Evolutionary conservation across 2,329 filamentous ascomycete species (phyloP), one percentile per base, ranked within the genome.

Genomic region (Xylariales sp.): DNA sequence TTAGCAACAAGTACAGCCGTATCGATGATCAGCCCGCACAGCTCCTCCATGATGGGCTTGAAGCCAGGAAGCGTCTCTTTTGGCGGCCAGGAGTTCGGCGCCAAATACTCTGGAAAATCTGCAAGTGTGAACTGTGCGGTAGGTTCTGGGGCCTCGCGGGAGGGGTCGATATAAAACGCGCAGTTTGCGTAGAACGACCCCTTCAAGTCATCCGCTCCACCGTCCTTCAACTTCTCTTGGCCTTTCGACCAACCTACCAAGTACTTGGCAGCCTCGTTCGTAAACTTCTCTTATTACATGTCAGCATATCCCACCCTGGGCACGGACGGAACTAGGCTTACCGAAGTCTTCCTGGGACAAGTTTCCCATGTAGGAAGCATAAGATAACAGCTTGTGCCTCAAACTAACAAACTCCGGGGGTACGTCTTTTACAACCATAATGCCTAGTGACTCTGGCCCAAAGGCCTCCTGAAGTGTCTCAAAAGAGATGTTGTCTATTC

Each of bases 371-470:
- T 94, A 93, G 0, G 88, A 95, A 4, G 89, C 81, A 57, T 93
- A 93, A 0, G 88, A 93, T 6, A 98, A 73, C 3, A 94, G 75
- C 42, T 76, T 76, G 42, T 76, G 76, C 43, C 93, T 78, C 29
- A 96, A 67, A n/a, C 74, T 63, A 12, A 74, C 62, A 52, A 95
- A 98, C 37, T 78, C 70, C 5, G 72, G 45, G 0, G 89, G 87
- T 0, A 97, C 77, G 56, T 89, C 87, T 57, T 85, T 88, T 33
- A 98, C 90, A n/a, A 97, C 69, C 39, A 98, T 83, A 37, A 98
- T 95, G 0, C 93, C 93, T 11, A 97, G 70, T 3, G 89, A 95
- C 18, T 86, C 80, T 2, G 90, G 88, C 0, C 93, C 93, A 57
- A 98, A 97, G 0, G 93, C 93, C 50, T 84, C 63, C 51, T 86